These are phyloP conservation scores for Acorus gramineus DNA, from an alignment of 106 monocot species.

Conservation along the genomic window DNA sequence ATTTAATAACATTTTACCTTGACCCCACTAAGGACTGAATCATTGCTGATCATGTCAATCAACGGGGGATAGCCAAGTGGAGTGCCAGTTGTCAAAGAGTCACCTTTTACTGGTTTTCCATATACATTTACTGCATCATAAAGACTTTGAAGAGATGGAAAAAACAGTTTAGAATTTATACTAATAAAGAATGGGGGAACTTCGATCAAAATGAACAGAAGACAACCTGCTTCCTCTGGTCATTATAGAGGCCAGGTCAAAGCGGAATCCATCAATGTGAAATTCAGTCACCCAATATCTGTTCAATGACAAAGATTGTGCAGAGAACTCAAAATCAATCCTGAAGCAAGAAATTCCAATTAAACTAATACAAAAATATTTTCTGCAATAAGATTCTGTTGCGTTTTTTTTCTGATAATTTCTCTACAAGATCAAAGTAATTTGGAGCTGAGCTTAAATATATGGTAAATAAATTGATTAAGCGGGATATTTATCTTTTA, in stretches of 20 bases:
- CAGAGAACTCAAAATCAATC: too few species aligned
- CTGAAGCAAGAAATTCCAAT: too few species aligned
- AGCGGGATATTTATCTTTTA: too few species aligned
- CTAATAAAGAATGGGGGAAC: not conserved
- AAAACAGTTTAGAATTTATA: slow-evolving; percentile 3
- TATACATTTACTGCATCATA: slow-evolving; percentile 78
- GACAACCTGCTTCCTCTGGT: slow-evolving; percentile 67
- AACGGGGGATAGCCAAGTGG: slow-evolving; percentile 62
- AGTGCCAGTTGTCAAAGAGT: slow-evolving; percentile 49
- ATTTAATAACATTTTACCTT: slow-evolving; percentile 35
- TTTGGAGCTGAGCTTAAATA: too few species aligned
- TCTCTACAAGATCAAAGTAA: too few species aligned
- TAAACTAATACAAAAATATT: too few species aligned
- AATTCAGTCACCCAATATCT: slow-evolving; percentile 93
- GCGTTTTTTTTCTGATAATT: too few species aligned
- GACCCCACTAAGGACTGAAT: slow-evolving; percentile 59
- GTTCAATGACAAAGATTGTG: not conserved
- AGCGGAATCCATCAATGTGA: slow-evolving; percentile 94
- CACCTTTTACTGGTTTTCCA: slow-evolving; percentile 58
- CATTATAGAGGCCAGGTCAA: slow-evolving; percentile 93
- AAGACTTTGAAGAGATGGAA: slow-evolving; percentile 27
- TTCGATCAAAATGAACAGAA: not conserved
- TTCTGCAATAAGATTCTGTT: too few species aligned
- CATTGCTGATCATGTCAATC: slow-evolving; percentile 83
- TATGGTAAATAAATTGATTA: too few species aligned